Evolutionary conservation across 192 early-diverging fungal species (phyloP), one percentile per base, ranked within the genome.

Genomic region (Coemansia sp.): DNA sequence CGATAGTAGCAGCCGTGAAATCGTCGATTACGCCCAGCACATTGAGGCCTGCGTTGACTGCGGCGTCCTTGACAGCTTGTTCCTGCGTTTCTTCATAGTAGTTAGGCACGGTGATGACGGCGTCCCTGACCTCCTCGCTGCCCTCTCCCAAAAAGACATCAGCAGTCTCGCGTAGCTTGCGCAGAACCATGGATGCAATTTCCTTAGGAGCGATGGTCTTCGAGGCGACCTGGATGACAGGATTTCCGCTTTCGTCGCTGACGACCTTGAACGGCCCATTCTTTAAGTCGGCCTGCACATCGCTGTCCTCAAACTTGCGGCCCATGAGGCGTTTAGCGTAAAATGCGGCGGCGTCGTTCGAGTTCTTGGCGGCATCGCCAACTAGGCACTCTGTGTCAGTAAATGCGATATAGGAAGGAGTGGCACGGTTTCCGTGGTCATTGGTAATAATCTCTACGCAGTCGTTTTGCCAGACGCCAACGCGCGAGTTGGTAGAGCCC

Each of bases 21-120:
- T 98, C 96, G 88, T 97, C 96, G 84, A 97, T 98, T 86, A 98
- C 96, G 85, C 96, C 94, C 68, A 94, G 91, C 22, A 96, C 94
- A 86, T 96, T 95, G 63, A 98, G 84, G 58, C 94, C 95, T 38
- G 95, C 82, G 71, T 96, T 96, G 65, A 88, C 82, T 81, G 94
- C 96, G 58, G 96, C 92, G 80, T 96, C 95, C 90, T 96, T 97
- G 87, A 94, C 96, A 68, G 96, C 96, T 81, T 96, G 94, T 86
- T 94, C 94, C 85, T 98, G 96, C 56, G 93, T 94, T 86, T 95
- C 94, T 84, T 95, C 95, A 87, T 96, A 98, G 86, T 97, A 95
- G 71, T 93, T 93, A 38, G 96, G 96, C 62, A 98, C 96, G 67
- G 96, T 98, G 71, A 98, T 86, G 62, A 98, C 96, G 49, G 96